Evolutionary conservation across 2,329 filamentous ascomycete species (phyloP), one percentile per base, ranked within the genome.

Genomic region (Xylaria sp.): DNA sequence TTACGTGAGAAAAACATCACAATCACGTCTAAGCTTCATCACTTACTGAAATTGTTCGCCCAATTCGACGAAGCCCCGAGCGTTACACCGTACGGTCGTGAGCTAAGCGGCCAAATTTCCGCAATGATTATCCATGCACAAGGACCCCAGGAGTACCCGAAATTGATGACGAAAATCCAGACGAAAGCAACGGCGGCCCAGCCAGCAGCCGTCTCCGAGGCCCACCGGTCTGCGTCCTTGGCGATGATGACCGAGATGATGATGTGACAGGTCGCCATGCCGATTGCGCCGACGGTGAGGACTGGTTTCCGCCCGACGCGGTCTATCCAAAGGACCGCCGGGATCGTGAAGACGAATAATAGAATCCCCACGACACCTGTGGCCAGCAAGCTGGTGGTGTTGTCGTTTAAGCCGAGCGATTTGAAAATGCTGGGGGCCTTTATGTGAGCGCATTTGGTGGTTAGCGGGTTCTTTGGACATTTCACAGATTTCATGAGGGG

Each of bases 71-170:
- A 86, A 1, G 88, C 88, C 15, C 88, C 89, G 0, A 93, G 78
- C 0, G 89, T 83, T 12, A 90, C 89, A 42, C 90, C 90, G 63
- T 92, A 91, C 0, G 90, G 84, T 2, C 89, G 83, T 9, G 87
- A 87, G 61, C 84, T 88, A 4, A 92, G 77, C 0, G 90, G 90
- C 87, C 88, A 93, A 43, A 93, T 86, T 76, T 92, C 90, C 2
- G 89, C 85, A 1, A 92, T 84, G 58, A 93, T 82, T 63, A 92
- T 90, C 90, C 90, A 92, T 0, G 87, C 84, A 69, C 87, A 89
- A 2, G 89, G 90, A 0, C 89, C 89, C 90, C 90, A 93, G 0
- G 84, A 87, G 73, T 91, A 92, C 31, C 88, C 91, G 70, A 93
- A 93, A 75, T 90, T 85, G 31, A 91, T 79, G 28, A 91, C 87